Evolutionary conservation across 83 land plant species (phyloP).

Genomic region (Isoetes engelmannii): DNA sequence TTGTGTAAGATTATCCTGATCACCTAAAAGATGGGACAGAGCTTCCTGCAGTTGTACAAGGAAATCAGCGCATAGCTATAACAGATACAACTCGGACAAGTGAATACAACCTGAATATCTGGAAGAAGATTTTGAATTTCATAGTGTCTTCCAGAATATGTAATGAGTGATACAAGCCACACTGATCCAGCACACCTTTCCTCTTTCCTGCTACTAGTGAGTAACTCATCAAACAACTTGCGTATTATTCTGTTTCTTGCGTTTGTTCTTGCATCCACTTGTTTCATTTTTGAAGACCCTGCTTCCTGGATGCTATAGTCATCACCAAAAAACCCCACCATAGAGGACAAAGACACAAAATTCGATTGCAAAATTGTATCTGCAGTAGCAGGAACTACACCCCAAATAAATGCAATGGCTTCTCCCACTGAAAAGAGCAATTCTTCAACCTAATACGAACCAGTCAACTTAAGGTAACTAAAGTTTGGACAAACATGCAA

Average conservation of each 20-base stretch:
- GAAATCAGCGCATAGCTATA: no score
- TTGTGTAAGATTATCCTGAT: slow-evolving; percentile 91
- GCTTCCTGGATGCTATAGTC: slow-evolving; percentile 18
- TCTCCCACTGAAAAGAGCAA: slow-evolving; percentile 82
- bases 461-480: no score
- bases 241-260: slow-evolving; percentile 54
- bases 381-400: slow-evolving; percentile 67
- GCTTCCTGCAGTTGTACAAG: slow-evolving; percentile 62
- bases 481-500: no score
- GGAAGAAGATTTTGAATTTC: slow-evolving; percentile 80
- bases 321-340: slow-evolving; percentile 50
- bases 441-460: slow-evolving; percentile 58
- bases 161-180: slow-evolving; percentile 83
- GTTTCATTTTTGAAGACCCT: slow-evolving; percentile 15
- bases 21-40: slow-evolving; percentile 84
- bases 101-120: slow-evolving; percentile 65
- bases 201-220: slow-evolving; percentile 82
- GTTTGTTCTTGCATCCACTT: slow-evolving; percentile 27
- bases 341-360: slow-evolving; percentile 69
- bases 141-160: slow-evolving; percentile 79
- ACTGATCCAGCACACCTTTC: slow-evolving; percentile 96
- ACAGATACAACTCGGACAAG: neutral
- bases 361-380: slow-evolving; percentile 79
- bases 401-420: slow-evolving; percentile 96
- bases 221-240: slow-evolving; percentile 77